Percentiles rank a stretch among this genome's conserved stretches.
phyloP scores from a whole-genome alignment of 176 grass and related monocot species.

The Bromus sterilis region DNA sequence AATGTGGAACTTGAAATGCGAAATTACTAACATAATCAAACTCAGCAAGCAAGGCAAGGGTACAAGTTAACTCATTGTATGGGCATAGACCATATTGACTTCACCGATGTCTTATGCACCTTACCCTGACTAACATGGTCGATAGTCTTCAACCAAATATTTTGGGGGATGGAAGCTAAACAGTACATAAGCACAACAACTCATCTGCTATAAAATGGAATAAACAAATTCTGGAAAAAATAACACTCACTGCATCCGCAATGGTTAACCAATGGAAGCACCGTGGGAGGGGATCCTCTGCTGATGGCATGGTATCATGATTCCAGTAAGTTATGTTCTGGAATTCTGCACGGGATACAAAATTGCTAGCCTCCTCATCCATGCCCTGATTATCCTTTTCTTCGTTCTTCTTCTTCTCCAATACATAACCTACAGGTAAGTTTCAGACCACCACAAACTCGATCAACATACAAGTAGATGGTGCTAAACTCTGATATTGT shows the following conservation, averaged over 20 bases:
- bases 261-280: slow-evolving; percentile 88
- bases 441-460: slow-evolving; percentile 2
- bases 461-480: neutral
- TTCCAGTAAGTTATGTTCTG: slow-evolving; percentile 86
- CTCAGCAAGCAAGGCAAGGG: neutral
- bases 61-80: neutral
- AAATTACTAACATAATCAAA: neutral
- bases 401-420: slow-evolving; percentile 53
- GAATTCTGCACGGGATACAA: slow-evolving; percentile 64
- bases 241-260: slow-evolving; percentile 69
- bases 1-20: neutral
- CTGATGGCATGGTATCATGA: slow-evolving; percentile 72
- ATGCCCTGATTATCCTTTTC: slow-evolving; percentile 24
- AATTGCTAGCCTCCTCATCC: slow-evolving; percentile 43
- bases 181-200: neutral
- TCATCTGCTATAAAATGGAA: neutral
- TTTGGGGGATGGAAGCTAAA: neutral
- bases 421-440: slow-evolving; percentile 58
- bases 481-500: neutral
- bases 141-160: neutral
- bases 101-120: neutral
- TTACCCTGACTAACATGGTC: neutral
- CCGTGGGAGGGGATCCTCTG: slow-evolving; percentile 67
- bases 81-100: neutral
- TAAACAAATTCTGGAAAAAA: neutral